These are phyloP conservation scores for Chiua virens DNA, from an alignment of 768 basidiomycete species.

Conservation along the genomic window DNA sequence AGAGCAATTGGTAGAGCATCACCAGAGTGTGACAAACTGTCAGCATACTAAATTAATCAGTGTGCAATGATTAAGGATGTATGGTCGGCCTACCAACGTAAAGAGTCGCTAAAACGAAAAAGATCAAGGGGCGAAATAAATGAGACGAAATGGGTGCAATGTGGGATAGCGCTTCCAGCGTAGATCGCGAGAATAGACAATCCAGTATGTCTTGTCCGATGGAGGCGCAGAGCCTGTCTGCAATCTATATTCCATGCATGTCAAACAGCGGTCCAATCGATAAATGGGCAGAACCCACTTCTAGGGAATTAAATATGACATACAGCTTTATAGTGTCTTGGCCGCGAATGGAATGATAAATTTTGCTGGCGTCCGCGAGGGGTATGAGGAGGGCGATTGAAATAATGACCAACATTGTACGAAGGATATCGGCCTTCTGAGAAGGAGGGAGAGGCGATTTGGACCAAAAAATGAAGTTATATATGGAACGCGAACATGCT, in stretches of 20 bases:
- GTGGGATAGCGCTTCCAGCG: slow-evolving; percentile 71
- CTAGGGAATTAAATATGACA: slow-evolving; percentile 97
- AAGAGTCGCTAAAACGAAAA: slow-evolving; percentile 75
- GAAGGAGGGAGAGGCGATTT: slow-evolving; percentile 70
- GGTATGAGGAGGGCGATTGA: slow-evolving; percentile 76
- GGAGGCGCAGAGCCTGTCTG: slow-evolving; percentile 89
- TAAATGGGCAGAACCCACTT: slow-evolving; percentile 55
- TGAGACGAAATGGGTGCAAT: slow-evolving; percentile 58
- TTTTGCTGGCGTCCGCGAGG: slow-evolving; percentile 93
- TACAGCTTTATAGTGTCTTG: slow-evolving; percentile 99
- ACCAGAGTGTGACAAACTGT: slow-evolving; percentile 88
- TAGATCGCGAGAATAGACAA: slow-evolving; percentile 92
- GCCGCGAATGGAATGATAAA: slow-evolving; percentile 96
- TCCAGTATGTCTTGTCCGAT: slow-evolving; percentile 98
- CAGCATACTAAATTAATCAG: background rate
- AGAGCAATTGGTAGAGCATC: slow-evolving; percentile 93
- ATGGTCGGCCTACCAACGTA: slow-evolving; percentile 67
- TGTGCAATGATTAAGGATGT: background rate
- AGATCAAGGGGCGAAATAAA: slow-evolving; percentile 78
- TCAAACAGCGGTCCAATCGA: background rate
- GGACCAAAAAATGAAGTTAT: slow-evolving; percentile 49
- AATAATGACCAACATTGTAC: slow-evolving; percentile 69
- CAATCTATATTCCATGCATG: slow-evolving; percentile 61
- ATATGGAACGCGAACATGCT: slow-evolving; percentile 56
- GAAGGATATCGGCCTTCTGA: slow-evolving; percentile 92